Evolutionary conservation across 139 green algal species (phyloP).

Genomic region (Coelastrella sp.): DNA sequence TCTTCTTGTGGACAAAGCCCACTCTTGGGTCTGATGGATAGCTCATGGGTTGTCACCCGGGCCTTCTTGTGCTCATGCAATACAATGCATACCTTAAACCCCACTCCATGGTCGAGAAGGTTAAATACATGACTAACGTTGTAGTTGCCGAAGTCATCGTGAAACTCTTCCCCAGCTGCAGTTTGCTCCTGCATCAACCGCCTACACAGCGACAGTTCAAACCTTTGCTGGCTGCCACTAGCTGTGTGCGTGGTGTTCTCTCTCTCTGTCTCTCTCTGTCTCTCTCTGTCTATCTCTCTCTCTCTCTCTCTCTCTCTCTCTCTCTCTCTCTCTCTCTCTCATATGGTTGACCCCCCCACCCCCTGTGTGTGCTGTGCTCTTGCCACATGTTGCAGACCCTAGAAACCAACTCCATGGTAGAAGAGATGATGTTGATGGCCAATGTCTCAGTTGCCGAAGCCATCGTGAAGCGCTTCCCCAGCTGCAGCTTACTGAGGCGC

Average conservation of each 20-base stretch:
- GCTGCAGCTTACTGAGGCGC: constrained; percentile 83
- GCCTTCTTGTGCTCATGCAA: too few relatives aligned
- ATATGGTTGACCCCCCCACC: too few relatives aligned
- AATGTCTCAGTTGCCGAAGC: constrained; percentile 93
- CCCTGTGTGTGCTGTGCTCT: too few relatives aligned
- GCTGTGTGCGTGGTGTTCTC: too few relatives aligned
- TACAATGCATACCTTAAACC: constrained; percentile 77
- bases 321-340: too few relatives aligned
- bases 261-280: too few relatives aligned
- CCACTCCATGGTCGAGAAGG: constrained; percentile 99
- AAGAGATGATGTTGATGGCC: constrained; percentile 99
- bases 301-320: too few relatives aligned
- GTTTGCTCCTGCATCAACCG: constrained; percentile 85
- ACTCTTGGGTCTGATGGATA: too few relatives aligned
- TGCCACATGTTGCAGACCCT: constrained; percentile 61
- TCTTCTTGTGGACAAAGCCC: too few relatives aligned
- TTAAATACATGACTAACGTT: constrained; percentile 98
- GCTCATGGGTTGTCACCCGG: too few relatives aligned
- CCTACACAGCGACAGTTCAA: constrained; percentile 81
- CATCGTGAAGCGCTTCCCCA: constrained; percentile 85
- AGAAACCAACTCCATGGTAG: constrained; percentile 98
- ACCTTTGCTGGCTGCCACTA: constrained; percentile 69
- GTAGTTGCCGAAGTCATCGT: constrained; percentile 91
- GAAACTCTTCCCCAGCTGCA: constrained; percentile 77
- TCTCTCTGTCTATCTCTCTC: too few relatives aligned